Percentiles rank a stretch among this genome's conserved stretches.
These are phyloP conservation scores for Gryganskiella cystojenkinii DNA, from an alignment of 192 early-diverging fungal genomes.

Conservation along the genomic window DNA sequence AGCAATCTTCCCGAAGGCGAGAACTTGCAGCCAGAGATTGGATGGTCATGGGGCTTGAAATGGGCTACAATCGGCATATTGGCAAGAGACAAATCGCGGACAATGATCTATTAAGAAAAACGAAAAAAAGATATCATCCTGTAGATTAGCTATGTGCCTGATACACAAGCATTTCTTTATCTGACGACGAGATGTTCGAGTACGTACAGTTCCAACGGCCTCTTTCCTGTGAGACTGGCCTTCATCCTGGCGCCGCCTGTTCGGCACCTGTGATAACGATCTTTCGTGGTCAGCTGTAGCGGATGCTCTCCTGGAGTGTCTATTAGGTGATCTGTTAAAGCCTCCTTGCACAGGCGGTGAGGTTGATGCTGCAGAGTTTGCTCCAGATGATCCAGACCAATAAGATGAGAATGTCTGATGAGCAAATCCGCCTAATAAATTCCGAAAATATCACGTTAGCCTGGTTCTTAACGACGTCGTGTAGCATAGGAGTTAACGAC, in stretches of 20 bases:
- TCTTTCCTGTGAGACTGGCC: conserved; percentile 38
- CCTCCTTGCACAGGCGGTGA: conserved; percentile 25
- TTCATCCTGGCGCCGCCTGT: conserved; percentile 40
- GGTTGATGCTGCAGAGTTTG: conserved; percentile 22
- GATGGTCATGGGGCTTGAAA: conserved; percentile 77
- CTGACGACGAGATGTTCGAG: background rate
- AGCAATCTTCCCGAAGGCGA: conserved; percentile 73
- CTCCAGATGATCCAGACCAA: conserved; percentile 54
- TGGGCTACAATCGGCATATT: conserved; percentile 67
- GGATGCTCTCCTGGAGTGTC: conserved; percentile 27
- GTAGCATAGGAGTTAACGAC: background rate
- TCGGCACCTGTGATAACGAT: background rate
- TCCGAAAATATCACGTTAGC: background rate
- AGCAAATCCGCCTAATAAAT: conserved; percentile 60
- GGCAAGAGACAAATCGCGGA: conserved; percentile 58
- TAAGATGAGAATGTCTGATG: conserved; percentile 77
- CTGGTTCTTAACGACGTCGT: background rate
- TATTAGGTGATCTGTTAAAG: conserved; percentile 18
- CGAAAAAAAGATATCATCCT: background rate
- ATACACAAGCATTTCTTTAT: background rate
- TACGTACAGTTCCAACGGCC: conserved; percentile 54
- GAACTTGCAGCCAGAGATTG: conserved; percentile 70
- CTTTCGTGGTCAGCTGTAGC: conserved; percentile 37
- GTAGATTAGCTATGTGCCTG: background rate
- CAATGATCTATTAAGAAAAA: conserved; percentile 52